Base-by-base conservation (phyloP, 2,329 filamentous ascomycete species). In the Botryotinia narcissicola region DNA sequence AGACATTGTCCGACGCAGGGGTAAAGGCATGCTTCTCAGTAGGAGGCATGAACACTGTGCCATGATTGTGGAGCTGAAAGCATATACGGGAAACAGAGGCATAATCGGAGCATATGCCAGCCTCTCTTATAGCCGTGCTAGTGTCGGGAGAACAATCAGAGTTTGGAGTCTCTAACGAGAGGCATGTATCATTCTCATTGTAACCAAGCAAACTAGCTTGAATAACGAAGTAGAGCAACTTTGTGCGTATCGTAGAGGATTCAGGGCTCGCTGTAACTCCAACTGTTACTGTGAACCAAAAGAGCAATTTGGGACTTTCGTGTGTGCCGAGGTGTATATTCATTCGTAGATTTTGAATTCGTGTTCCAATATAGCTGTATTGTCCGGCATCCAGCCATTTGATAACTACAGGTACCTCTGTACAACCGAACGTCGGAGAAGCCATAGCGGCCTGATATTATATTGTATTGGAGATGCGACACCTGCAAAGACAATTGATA, bases 201-300 rank as follows among this genome's bases (percentile, higher is more conserved):
- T 25, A 25, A 18, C 4, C 63, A 67, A 67, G 22, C 29, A 67
- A 67, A 51, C 44, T 67, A 48, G n/a, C 42, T 35, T 22, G 42
- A 29, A 67, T 35, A 37, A 51, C 63, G 35, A 67, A 48, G 63
- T 67, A 67, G n/a, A 67, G 63, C 29, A 16, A 7, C 10, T 67
- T 67, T 37, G 29, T 25, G n/a, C 32, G 29, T 37, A 10, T 32
- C 6, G 12, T 22, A 35, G 63, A 51, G 9, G 63, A 67, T 35
- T 32, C 42, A 20, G 63, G 44, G 42, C 18, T 67, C 14, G n/a
- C 46, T 48, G 42, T 51, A n/a, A 67, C n/a, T 51, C 10, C 22
- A 35, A 67, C 18, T n/a, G 63, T 32, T 48, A 67, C 25, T 20
- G 42, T 67, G 20, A 67, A 67, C 63, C 63, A 67, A 37, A 67